Evolutionary conservation across 139 green algal species (phyloP), one percentile per base, ranked within the genome.

Genomic region (Chlamydomonas schloesseri): DNA sequence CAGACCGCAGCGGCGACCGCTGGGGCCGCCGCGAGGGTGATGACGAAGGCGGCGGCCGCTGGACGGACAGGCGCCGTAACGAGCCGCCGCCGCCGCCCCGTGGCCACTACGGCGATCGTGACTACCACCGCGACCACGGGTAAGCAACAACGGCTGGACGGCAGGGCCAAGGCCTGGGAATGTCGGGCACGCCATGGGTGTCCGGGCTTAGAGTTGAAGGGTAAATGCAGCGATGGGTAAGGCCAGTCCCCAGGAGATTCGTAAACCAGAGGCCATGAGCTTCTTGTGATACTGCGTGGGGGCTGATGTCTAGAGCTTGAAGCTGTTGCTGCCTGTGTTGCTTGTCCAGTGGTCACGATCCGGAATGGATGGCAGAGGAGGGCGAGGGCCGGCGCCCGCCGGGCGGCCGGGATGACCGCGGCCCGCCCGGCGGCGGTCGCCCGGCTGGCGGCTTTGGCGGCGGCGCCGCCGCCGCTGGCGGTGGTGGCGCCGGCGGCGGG

Each of bases 361-460:
- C 80, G 17, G 67, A 78, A 50, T 86, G 67, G 80, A 86, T 86
- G 67, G 67, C 50, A 50, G 80, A 78, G 31, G 67, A 86, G 50
- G 80, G 24, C 36, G 75, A 37, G 47, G 50, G 31, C 17, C 50
- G 42, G 37, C 17, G 46, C 20, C 42, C 42, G 42, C 42, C 42
- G 42, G 42, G 42, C 42, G 42, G 42, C 42, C 42, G 42, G 6
- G 42, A 50, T 8, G 78, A 31, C 18, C 42, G 46, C 5, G 20
- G 60, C 37, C 26, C 37, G 26, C 60, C 23, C 1, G 60, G 60
- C 60, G 60, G 60, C 60, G 60, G 55, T 18, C 55, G 55, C 55
- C 18, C 20, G 8, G 55, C 10, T 29, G 10, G 58, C 20, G 76
- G 78, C 18, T 34, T 37, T 42, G 36, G 76, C 26, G 28, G 76